Evolutionary conservation across 768 basidiomycete species (phyloP), one percentile per base, ranked within the genome.

Genomic region (Naganishia kalamii): DNA sequence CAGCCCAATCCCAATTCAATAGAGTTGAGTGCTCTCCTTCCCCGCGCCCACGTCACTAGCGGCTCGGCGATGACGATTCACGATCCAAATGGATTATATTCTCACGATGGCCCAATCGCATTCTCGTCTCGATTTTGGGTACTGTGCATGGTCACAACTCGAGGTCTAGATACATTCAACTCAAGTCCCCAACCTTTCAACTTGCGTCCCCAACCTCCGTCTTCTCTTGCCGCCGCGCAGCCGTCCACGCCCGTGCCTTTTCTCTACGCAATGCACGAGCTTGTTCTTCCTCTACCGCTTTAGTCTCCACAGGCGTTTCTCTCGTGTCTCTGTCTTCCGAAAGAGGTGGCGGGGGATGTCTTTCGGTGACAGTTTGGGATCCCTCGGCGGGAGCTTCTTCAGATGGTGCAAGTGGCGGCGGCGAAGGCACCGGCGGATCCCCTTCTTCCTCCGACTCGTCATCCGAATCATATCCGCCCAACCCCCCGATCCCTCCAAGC

Each of bases 381-480:
- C 21, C 10, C 5, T 11, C 43, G 12, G 6, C 37, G 37, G 37
- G 8, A 17, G 37, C 37, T 40, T 52, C 51, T 52, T 33, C 19
- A 23, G 13, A 5, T 11, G 4, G 21, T 57, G 54, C 35, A 17
- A 35, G 37, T 21, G 54, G 25, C 3, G 30, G 50, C 25, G 63
- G 41, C 27, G 25, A n/a, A 13, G 63, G 63, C 4, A 41, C 19
- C 27, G 49, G 62, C n/a, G 51, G 50, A 7, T 54, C 63, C 30
- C 60, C 54, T 2, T 47, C 47, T 5, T 59, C 52, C 3, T 60
- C 54, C 21, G 30, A 32, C 44, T 71, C 71, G 43, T 13, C 81
- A 27, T 81, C 82, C 25, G 83, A 83, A 71, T 83, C 84, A 52
- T 82, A 84, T 6, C 70, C 70, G 35, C 70, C 63, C 65, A 76